phyloP scores from a whole-genome alignment of 805 yeast genomes.

The Metschnikowia kofuensis region DNA sequence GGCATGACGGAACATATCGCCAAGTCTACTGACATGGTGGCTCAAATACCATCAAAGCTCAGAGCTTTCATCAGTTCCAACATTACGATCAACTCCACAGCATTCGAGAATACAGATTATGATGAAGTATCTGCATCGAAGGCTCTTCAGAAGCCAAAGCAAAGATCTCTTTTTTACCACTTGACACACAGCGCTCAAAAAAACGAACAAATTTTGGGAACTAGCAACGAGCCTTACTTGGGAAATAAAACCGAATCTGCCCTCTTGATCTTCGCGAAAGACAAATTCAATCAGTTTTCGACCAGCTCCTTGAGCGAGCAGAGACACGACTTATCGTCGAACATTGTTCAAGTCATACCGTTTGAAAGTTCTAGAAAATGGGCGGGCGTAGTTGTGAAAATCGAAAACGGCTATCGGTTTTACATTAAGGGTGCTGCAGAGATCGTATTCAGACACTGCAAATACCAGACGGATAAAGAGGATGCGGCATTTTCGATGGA shows the following conservation, averaged over 20 bases:
- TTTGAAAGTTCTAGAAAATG: slow-evolving; percentile 92
- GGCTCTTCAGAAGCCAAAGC: slow-evolving; percentile 29
- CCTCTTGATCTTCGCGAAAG: slow-evolving; percentile 62
- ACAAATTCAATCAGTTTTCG: slow-evolving; percentile 47
- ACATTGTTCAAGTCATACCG: slow-evolving; percentile 72
- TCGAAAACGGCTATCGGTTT: slow-evolving; percentile 51
- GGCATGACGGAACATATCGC: slow-evolving; percentile 25
- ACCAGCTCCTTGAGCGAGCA: slow-evolving; percentile 43
- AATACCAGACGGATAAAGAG: slow-evolving; percentile 30
- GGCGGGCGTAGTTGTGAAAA: slow-evolving; percentile 74
- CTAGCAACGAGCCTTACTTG: slow-evolving; percentile 56
- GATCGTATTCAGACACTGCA: slow-evolving; percentile 64
- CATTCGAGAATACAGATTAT: slow-evolving; percentile 68
- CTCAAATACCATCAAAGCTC: slow-evolving; percentile 21
- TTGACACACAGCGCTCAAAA: slow-evolving; percentile 20
- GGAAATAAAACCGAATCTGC: slow-evolving; percentile 98
- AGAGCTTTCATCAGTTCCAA: slow-evolving; percentile 44
- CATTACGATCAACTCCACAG: slow-evolving; percentile 79
- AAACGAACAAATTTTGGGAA: slow-evolving; percentile 18
- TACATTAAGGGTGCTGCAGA: slow-evolving; percentile 95
- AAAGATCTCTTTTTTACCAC: slow-evolving; percentile 27
- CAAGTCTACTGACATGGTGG: slow-evolving; percentile 22
- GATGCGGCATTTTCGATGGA: slow-evolving; percentile 28
- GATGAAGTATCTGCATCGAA: slow-evolving; percentile 29
- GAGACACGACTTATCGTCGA: slow-evolving; percentile 21